Base-by-base conservation (phyloP, 352 stramenopile genomes). In the Blastocystis sp. region DNA sequence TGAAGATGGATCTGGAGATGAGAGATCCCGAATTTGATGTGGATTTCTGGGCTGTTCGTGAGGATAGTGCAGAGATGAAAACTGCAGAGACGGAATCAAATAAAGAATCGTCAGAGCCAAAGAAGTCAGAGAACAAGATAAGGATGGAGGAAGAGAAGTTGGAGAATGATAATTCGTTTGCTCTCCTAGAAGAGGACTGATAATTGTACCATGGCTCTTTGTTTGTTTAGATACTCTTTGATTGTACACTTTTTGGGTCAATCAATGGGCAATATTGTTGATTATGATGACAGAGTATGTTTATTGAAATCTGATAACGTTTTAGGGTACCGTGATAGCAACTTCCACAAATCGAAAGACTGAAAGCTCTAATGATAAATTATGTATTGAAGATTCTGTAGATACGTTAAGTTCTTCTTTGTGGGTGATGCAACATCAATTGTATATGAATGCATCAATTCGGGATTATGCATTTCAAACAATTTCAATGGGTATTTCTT, bases 1-100 rank as follows among this genome's bases (percentile, higher is more conserved):
- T 87, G 42, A 87, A 87, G 65, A 21, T 16, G 21, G 65, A 78
- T 37, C 21, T 87, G n/a, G 77, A 87, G n/a, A 61, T 65, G 52
- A 46, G 77, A 29, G 77, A 87, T 16, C 51, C 71, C 0, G 71
- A 83, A 56, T 83, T 83, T 32, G 51, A 51, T n/a, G 77, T 87
- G 39, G 77, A 87, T 27, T 87, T 56, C 65, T 87, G 77, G 77
- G 51, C 77, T 16, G 51, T 78, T 24, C 77, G 58, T 16, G 42
- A 43, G 7, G 37, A 51, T 35, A 52, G 49, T 35, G 39, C 67
- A 52, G 42, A 80, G 42, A 21, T 78, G 42, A 61, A 61, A 54
- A 19, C 24, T 32, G 2, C 12, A 7, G 27, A 9, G 1, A 27
- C 32, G 6, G 63, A 74, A 6, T 37, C 43, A 43, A 14, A 14